Conservation (phyloP, 306 rosid species). For the Echinosophora koreensis region DNA sequence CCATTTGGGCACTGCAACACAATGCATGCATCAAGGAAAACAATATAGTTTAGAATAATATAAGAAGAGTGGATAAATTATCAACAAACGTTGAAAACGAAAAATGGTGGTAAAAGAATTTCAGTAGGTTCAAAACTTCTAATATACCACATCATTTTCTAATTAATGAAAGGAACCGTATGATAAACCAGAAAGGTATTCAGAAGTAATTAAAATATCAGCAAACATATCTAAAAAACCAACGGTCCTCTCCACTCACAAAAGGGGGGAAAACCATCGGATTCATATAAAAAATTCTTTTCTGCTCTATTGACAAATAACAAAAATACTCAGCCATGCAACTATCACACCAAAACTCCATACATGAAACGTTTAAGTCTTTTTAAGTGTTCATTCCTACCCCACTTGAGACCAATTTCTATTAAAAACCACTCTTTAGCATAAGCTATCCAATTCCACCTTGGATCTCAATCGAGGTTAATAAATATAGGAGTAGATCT, state of each 20-base stretch:
- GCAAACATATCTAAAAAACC: slow-evolving; percentile 3
- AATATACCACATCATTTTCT: not conserved
- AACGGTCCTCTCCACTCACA: not conserved
- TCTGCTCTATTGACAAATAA: too few species aligned
- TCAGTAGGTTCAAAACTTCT: slow-evolving; percentile 3
- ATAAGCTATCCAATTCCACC: slow-evolving; percentile 10
- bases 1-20: slow-evolving; percentile 92
- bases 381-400: slow-evolving; percentile 28
- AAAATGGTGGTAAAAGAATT: slow-evolving; percentile 1
- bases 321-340: too few species aligned
- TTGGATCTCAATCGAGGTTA: not conserved
- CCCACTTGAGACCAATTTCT: slow-evolving; percentile 4
- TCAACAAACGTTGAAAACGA: slow-evolving; percentile 9
- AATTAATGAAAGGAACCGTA: too few species aligned
- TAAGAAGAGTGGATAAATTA: slow-evolving; percentile 12
- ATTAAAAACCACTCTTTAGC: slow-evolving; percentile 4
- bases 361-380: not conserved
- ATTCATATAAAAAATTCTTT: too few species aligned
- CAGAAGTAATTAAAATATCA: too few species aligned
- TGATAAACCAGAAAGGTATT: too few species aligned
- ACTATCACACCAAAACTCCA: slow-evolving; percentile 25
- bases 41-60: slow-evolving; percentile 36
- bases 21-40: slow-evolving; percentile 33
- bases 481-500: not conserved
- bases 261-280: too few species aligned